phyloP scores from a whole-genome alignment of 139 green algal genomes.

The Medakamo hakoo region DNA sequence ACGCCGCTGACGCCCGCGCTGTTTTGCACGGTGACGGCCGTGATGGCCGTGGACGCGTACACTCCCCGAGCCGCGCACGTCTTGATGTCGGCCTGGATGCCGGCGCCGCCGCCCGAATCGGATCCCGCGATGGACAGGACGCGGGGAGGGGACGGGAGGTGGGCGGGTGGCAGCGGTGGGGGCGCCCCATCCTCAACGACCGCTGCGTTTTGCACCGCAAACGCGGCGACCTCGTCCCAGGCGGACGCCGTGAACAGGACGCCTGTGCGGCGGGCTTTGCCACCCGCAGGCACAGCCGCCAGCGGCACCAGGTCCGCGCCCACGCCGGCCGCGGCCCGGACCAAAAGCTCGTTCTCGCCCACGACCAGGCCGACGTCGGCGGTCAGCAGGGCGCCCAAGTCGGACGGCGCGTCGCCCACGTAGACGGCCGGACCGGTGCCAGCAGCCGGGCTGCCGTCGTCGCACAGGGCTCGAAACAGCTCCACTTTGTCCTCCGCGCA shows the following conservation, averaged over 20 bases:
- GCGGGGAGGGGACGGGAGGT: constrained; percentile 17
- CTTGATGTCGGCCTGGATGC: constrained; percentile 74
- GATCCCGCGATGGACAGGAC: constrained; percentile 76
- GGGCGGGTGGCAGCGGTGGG: no score
- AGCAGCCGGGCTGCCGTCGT: not conserved
- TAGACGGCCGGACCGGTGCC: constrained; percentile 19
- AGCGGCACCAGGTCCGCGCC: constrained; percentile 19
- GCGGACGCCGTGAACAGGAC: constrained; percentile 22
- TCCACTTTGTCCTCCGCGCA: constrained; percentile 39
- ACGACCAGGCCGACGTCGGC: constrained; percentile 61
- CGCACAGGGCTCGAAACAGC: constrained; percentile 13
- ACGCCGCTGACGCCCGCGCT: constrained; percentile 66
- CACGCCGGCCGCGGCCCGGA: constrained; percentile 15
- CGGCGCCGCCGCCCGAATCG: constrained; percentile 84
- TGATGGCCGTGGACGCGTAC: constrained; percentile 63
- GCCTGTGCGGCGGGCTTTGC: not conserved
- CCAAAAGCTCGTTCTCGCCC: constrained; percentile 31
- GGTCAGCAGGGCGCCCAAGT: constrained; percentile 29
- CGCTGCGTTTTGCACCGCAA: no score
- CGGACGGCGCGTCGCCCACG: constrained; percentile 37
- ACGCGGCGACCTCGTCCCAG: constrained; percentile 31
- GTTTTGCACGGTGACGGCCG: constrained; percentile 89
- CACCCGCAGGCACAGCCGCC: constrained; percentile 9
- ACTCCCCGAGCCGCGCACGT: constrained; percentile 49
- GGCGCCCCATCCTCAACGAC: no score